These are phyloP conservation scores for Leucogyrophana mollusca DNA, from an alignment of 768 basidiomycete genomes.

Conservation along the genomic window DNA sequence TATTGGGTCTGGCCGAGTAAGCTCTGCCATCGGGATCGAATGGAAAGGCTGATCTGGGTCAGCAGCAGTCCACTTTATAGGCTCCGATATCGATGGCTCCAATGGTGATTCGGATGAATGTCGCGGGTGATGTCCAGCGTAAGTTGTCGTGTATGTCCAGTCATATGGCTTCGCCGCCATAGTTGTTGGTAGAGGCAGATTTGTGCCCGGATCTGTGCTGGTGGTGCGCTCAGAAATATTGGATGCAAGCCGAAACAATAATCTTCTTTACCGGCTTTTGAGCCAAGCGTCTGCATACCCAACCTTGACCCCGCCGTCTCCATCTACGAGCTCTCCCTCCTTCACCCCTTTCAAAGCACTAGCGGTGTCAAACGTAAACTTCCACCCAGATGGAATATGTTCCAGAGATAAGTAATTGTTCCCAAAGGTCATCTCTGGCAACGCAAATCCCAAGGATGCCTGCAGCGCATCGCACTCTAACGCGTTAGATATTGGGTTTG, in stretches of 20 bases:
- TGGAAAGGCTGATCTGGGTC: constrained; percentile 58
- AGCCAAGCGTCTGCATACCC: constrained; percentile 95
- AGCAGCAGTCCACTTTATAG: constrained; percentile 49
- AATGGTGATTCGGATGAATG: background rate
- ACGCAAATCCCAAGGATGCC: constrained; percentile 63
- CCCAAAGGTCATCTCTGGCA: constrained; percentile 98
- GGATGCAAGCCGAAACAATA: constrained; percentile 1
- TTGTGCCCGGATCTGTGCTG: constrained; percentile 69
- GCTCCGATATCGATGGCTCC: constrained; percentile 16
- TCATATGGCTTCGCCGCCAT: constrained; percentile 86
- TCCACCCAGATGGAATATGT: constrained; percentile 65
- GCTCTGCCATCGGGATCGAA: constrained; percentile 77
- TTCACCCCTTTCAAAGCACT: constrained; percentile 72
- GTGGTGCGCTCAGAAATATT: constrained; percentile 26
- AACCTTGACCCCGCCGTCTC: constrained; percentile 92
- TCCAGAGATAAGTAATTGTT: constrained; percentile 70
- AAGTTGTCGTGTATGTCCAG: constrained; percentile 96
- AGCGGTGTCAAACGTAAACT: constrained; percentile 62
- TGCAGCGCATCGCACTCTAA: constrained; percentile 71
- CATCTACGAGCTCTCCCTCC: constrained; percentile 69
- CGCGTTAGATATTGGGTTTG: constrained; percentile 79
- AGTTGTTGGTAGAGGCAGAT: constrained; percentile 66
- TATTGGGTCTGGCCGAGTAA: constrained; percentile 91
- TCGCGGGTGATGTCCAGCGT: constrained; percentile 57
- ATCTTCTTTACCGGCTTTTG: constrained; percentile 67